Evolutionary conservation across 805 yeast species (phyloP), one percentile per base, ranked within the genome.

Genomic region (Saturnispora halmiae): DNA sequence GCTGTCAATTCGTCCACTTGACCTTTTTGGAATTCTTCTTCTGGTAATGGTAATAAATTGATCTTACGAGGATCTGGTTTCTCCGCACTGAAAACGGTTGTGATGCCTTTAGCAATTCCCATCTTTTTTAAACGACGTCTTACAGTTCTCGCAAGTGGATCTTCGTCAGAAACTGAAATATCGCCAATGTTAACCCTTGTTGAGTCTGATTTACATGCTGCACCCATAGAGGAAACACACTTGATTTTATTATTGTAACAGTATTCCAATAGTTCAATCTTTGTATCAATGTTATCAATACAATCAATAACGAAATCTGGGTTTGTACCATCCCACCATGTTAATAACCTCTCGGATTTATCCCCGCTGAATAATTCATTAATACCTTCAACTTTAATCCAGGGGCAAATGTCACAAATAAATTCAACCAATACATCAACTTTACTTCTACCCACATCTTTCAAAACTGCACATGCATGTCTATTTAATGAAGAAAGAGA

Each of bases 61-160:
- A 97, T 97, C 64, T 92, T 92, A 41, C 83, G 75, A 29, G 95
- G 95, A 54, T 88, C 96, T 3, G 98, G 98, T 60, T 92, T 92
- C 59, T 92, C 99, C 2, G 95, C 82, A 30, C 95, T 82, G 55
- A 84, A 92, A 1, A 87, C 92, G 11, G 84, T 88, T 1, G 95
- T 84, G 10, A 92, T 82, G 25, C 85, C 85, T 2, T 70, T 68
- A 10, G 64, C 55, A 34, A 92, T 81, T 2, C 96, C 96, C 48
- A 76, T 70, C 55, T 79, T 75, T 58, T 86, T 82, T 51, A 92
- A 70, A 52, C 87, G 73, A 51, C 95, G 73, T 56, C 99, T 73
- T 4, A 87, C 94, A 0, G 90, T 66, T 46, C 94, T 74, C 11
- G 96, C 84, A 44, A 92, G 67, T 6, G 96, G 92, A 60, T 92